Evolutionary conservation across 805 yeast species (phyloP), one percentile per base, ranked within the genome.

Genomic region (Sungouiella blattae): DNA sequence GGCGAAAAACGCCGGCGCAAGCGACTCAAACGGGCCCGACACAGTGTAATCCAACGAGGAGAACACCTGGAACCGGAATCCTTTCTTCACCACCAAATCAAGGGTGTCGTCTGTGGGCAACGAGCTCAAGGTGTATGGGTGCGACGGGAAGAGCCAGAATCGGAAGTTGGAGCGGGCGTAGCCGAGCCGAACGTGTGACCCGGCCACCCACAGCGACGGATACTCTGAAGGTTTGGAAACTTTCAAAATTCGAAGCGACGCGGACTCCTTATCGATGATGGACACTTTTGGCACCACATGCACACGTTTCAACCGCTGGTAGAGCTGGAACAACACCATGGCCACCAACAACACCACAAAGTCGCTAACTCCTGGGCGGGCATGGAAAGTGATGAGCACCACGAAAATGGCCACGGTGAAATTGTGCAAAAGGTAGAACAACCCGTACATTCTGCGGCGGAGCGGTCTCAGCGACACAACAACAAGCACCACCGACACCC

Each of bases 91-190:
- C 11, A 80, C 57, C 37, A 80, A 55, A 28, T 64, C 68, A 2
- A 76, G 51, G 11, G 53, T 39, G 2, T 15, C 26, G 28, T 73
- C 76, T 1, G 55, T 58, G 0, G 71, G 59, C 1, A 60, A 33
- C 2, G 78, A 68, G 0, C 78, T 75, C 9, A 81, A 62, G 0
- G 88, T 78, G 48, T 68, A 83, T 2, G 91, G 89, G 51, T 83
- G 89, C 2, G 83, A 64, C 6, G 91, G 79, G 4, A 64, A 52
- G 2, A 80, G 17, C 73, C 77, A 46, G 9, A 40, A 28, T 21
- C 36, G 39, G 18, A 24, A 33, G 20, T 42, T 28, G 8, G 39
- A 13, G 14, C 32, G 33, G 3, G 46, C 26, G 18, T 32, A 30
- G 0, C 41, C 33, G 18, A 50, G 33, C 44, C 88, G 60, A 2